Evolutionary conservation across 2,329 filamentous ascomycete genomes (phyloP).

Genomic region (Apiospora rasikravindrae): DNA sequence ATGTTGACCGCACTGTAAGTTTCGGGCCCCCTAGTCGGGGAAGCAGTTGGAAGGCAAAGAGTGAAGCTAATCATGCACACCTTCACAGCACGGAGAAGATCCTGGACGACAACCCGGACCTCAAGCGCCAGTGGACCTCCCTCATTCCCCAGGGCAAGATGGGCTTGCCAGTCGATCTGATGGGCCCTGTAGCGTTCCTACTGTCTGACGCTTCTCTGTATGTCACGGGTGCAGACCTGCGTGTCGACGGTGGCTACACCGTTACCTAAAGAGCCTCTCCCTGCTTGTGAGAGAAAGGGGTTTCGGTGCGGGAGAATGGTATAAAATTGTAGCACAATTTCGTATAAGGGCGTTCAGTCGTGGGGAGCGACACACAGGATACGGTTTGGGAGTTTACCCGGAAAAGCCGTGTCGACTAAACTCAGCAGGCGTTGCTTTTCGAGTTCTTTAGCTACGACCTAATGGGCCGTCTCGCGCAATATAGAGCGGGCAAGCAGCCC

Average conservation of each 20-base stretch:
- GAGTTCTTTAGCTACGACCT: not conserved
- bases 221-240: slow-evolving; percentile 74
- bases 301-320: not conserved
- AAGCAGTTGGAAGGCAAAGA: not conserved
- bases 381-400: not conserved
- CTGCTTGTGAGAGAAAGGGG: slow-evolving; percentile 11
- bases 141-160: slow-evolving; percentile 93
- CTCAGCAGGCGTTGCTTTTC: slow-evolving; percentile 5
- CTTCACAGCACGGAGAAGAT: slow-evolving; percentile 83
- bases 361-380: not conserved
- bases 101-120: slow-evolving; percentile 87
- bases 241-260: slow-evolving; percentile 91
- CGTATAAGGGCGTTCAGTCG: not conserved
- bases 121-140: slow-evolving; percentile 88
- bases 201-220: slow-evolving; percentile 80
- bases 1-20: slow-evolving; percentile 92
- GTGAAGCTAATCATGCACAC: not conserved
- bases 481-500: not conserved
- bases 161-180: slow-evolving; percentile 88
- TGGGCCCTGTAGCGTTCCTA: slow-evolving; percentile 89
- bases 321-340: not conserved
- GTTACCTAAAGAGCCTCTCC: slow-evolving; percentile 59
- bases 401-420: not conserved
- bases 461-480: not conserved
- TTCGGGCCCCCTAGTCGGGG: slow-evolving; percentile 25